Percentiles rank a stretch among this genome's conserved stretches.
phyloP scores from a whole-genome alignment of 495 filamentous ascomycete species.

The Talaromyces liani region DNA sequence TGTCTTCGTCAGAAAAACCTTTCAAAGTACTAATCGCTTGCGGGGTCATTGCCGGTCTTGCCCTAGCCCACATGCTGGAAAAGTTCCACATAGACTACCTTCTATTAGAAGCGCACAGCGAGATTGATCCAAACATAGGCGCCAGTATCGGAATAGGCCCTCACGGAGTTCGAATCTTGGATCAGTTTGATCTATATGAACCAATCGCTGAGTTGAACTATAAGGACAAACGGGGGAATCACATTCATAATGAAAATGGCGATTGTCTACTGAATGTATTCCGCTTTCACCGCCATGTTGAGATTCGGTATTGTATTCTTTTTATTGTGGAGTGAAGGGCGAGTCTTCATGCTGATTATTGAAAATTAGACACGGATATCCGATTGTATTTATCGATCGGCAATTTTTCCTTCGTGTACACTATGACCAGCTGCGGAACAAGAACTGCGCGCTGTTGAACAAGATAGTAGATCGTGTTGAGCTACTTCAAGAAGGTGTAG shows the following conservation, averaged over 20 bases:
- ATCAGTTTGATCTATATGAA: background rate
- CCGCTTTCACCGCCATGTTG: background rate
- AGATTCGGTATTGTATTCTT: background rate
- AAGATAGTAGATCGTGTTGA: background rate
- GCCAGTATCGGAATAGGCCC: background rate
- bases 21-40: background rate
- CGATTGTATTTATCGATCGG: background rate
- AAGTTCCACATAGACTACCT: constrained; percentile 16
- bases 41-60: constrained; percentile 32
- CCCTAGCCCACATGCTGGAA: constrained; percentile 14
- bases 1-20: background rate
- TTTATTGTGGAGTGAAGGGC: background rate
- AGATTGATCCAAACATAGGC: constrained; percentile 3
- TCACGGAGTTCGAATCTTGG: background rate
- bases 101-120: constrained; percentile 13
- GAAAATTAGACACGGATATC: background rate
- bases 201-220: background rate
- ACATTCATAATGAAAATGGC: background rate
- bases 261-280: background rate
- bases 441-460: background rate
- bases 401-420: background rate
- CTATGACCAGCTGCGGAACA: background rate
- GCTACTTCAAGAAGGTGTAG: background rate
- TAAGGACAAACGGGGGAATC: background rate
- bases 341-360: background rate